These are phyloP conservation scores for Colletotrichum zoysiae DNA, from an alignment of 2,329 filamentous ascomycete genomes.

Conservation along the genomic window DNA sequence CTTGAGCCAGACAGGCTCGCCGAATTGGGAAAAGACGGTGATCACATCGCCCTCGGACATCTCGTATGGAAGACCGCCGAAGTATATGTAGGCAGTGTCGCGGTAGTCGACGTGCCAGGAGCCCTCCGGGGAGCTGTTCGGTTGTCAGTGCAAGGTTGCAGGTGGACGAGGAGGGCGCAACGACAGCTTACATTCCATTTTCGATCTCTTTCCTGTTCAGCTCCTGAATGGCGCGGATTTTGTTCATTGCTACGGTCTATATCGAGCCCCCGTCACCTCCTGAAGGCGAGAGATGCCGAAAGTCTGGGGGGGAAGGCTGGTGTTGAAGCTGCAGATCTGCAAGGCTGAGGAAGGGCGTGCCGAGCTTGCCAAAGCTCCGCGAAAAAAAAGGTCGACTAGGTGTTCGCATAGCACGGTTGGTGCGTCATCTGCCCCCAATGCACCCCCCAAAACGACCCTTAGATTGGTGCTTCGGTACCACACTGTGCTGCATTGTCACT, in stretches of 20 bases:
- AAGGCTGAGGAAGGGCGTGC: slow-evolving; percentile 32
- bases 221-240: slow-evolving; percentile 90
- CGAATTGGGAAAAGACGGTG: slow-evolving; percentile 96
- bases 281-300: not conserved
- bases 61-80: slow-evolving; percentile 92
- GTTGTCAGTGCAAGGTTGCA: slow-evolving; percentile 45
- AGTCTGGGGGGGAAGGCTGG: not conserved
- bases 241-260: slow-evolving; percentile 73
- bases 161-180: not conserved
- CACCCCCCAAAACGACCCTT: slow-evolving; percentile 24
- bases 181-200: slow-evolving; percentile 76
- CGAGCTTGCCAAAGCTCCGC: slow-evolving; percentile 31
- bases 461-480: slow-evolving; percentile 26
- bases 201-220: slow-evolving; percentile 97
- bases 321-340: slow-evolving; percentile 24
- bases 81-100: slow-evolving; percentile 96
- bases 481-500: slow-evolving; percentile 29
- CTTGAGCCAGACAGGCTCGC: slow-evolving; percentile 93
- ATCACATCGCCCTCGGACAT: slow-evolving; percentile 96
- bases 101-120: slow-evolving; percentile 99
- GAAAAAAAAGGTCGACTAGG: slow-evolving; percentile 3
- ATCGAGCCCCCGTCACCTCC: not conserved
- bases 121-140: slow-evolving; percentile 78
- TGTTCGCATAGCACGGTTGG: slow-evolving; percentile 26
- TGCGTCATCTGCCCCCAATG: slow-evolving; percentile 37